These are phyloP conservation scores for Durotheca rogersii DNA, from an alignment of 495 filamentous ascomycete species.

Conservation along the genomic window DNA sequence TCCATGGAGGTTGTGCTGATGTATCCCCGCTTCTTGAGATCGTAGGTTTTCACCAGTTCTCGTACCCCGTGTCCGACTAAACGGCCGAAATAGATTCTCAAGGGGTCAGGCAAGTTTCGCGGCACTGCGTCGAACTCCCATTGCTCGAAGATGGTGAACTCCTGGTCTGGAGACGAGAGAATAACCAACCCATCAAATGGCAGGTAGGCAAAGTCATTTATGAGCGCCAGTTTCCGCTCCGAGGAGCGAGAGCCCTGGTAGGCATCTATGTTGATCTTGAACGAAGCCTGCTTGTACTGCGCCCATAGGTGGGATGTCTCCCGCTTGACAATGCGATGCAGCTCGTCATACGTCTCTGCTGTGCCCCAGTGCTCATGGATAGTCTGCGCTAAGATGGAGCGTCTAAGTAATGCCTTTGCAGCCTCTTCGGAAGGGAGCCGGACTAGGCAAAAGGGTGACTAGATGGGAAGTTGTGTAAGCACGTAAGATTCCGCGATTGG, in stretches of 20 bases:
- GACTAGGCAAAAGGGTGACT: conserved; percentile 85
- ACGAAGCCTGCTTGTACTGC: conserved; percentile 60
- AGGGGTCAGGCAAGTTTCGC: conserved; percentile 50
- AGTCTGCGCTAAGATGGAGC: conserved; percentile 75
- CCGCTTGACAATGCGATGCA: conserved; percentile 64
- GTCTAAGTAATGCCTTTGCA: conserved; percentile 64
- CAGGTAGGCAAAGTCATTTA: conserved; percentile 79
- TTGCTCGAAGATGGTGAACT: conserved; percentile 78
- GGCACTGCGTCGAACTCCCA: conserved; percentile 57
- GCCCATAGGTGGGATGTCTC: conserved; percentile 65
- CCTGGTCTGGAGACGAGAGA: conserved; percentile 68
- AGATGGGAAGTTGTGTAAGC: conserved; percentile 15
- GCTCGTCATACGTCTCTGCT: conserved; percentile 62
- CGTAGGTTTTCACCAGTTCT: conserved; percentile 69
- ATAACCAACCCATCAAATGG: conserved; percentile 72
- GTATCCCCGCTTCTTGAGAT: conserved; percentile 88
- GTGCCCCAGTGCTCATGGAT: conserved; percentile 89
- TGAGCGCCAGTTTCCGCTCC: conserved; percentile 62
- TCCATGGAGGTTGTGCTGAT: conserved; percentile 98
- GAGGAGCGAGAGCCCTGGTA: conserved; percentile 68
- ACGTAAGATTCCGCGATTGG: neutral
- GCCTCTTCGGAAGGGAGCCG: conserved; percentile 62
- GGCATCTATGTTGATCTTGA: conserved; percentile 78
- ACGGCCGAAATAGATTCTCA: conserved; percentile 68
- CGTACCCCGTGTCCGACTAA: conserved; percentile 63